Percentiles rank a stretch among this genome's conserved stretches.
These are phyloP conservation scores for Saccharomyces pastorianus DNA, from an alignment of 1,139 yeast genomes.

Conservation along the genomic window DNA sequence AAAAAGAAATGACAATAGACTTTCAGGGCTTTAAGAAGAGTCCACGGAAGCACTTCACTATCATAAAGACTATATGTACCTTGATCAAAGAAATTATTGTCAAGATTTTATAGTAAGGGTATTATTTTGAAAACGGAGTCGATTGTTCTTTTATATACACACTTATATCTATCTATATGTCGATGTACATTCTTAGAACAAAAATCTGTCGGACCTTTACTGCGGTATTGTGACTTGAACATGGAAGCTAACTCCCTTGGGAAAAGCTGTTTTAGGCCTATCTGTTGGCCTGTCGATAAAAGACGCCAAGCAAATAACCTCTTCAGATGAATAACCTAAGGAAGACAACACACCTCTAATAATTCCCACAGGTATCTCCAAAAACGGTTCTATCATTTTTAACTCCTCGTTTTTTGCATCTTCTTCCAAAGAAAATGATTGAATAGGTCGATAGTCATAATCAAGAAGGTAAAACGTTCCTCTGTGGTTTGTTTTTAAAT, in stretches of 20 bases:
- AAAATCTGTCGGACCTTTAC: neutral
- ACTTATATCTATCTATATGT: neutral
- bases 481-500: slow-evolving; percentile 82
- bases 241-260: slow-evolving; percentile 30
- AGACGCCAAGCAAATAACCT: slow-evolving; percentile 24
- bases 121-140: neutral
- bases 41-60: neutral
- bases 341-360: slow-evolving; percentile 62
- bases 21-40: neutral
- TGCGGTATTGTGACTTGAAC: slow-evolving; percentile 19
- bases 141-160: neutral
- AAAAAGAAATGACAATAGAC: neutral
- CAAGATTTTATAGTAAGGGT: neutral
- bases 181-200: slow-evolving; percentile 1
- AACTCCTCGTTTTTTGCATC: slow-evolving; percentile 30
- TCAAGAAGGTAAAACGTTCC: slow-evolving; percentile 35
- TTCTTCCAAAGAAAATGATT: slow-evolving; percentile 20
- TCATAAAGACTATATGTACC: neutral
- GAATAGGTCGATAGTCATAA: slow-evolving; percentile 25
- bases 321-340: slow-evolving; percentile 24
- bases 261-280: slow-evolving; percentile 14
- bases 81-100: neutral
- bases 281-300: slow-evolving; percentile 26
- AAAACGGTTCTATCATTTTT: slow-evolving; percentile 39
- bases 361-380: slow-evolving; percentile 79